Evolutionary conservation across 208 protist species (phyloP), one percentile per base, ranked within the genome.

Genomic region (Leishmania lainsoni): DNA sequence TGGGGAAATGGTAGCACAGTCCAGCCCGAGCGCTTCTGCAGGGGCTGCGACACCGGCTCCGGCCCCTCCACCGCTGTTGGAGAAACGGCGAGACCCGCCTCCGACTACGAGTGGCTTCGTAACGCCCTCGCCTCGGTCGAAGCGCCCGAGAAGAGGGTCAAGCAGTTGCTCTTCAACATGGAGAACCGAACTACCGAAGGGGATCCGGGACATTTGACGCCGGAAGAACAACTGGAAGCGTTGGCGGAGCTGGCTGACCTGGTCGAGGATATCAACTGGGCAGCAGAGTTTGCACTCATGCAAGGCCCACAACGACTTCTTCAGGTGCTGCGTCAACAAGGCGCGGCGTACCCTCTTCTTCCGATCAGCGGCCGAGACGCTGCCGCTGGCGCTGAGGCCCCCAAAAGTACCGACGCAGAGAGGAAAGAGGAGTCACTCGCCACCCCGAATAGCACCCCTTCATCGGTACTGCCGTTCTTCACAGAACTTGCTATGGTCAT

Each of bases 181-280:
- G 84, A 90, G 49, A 71, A 72, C 56, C 59, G 20, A 29, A 45
- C 54, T 12, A 51, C 29, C 0, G 83, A 79, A 20, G 74, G 70
- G 22, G 63, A 42, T 0, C 35, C 8, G 0, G 66, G 51, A 9
- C 17, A 68, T 1, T 20, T 56, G 52, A 52, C 72, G 12, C 26
- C 32, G 17, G 89, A 81, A 39, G 87, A 91, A 9, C 74, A 59
- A 22, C 66, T 72, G 16, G 89, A 86, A 14, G 87, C 86, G 8
- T 61, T 95, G 73, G 92, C 90, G 85, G 92, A 96, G 86, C 79
- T 97, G n/a, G 87, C 80, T 20, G 94, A 97, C 59, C 83, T 97
- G 84, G 92, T 97, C 9, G 94, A 97, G 79, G 94, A 97, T 83
- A 90, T 96, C 75, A 97, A 96, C 86, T 96, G 92, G 92, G 94